Percentiles rank a stretch among this genome's conserved stretches.
phyloP scores from a whole-genome alignment of 148 eudicot species.

The Camellia sinensis region DNA sequence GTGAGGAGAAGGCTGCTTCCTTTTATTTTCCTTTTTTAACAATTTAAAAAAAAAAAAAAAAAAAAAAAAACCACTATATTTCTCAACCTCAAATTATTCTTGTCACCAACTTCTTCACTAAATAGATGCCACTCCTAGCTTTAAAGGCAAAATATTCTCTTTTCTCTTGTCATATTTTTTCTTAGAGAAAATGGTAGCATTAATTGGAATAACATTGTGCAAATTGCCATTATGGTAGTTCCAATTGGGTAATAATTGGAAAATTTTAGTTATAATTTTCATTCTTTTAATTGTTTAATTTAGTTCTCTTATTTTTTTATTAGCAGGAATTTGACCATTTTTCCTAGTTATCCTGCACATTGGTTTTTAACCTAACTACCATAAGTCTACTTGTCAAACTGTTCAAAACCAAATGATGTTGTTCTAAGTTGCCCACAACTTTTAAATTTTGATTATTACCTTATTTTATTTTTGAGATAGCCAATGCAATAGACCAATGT shows the following conservation, averaged over 20 bases:
- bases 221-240: neutral
- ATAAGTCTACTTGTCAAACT: neutral
- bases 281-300: neutral
- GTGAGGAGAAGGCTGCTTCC: neutral
- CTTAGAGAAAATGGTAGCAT: neutral
- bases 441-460: neutral
- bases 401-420: neutral
- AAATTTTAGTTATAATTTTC: neutral
- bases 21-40: neutral
- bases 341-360: neutral
- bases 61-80: neutral
- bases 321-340: neutral
- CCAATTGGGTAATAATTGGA: neutral
- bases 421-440: neutral
- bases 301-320: neutral
- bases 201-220: neutral
- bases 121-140: neutral
- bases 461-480: conserved; percentile 1
- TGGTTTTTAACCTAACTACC: neutral
- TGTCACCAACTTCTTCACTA: neutral
- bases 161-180: neutral
- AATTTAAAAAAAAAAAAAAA: no score
- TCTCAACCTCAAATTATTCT: neutral
- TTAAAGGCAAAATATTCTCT: neutral
- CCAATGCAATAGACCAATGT: neutral